These are phyloP conservation scores for Aspergillus tanneri DNA, from an alignment of 2,329 filamentous ascomycete genomes.

Conservation along the genomic window DNA sequence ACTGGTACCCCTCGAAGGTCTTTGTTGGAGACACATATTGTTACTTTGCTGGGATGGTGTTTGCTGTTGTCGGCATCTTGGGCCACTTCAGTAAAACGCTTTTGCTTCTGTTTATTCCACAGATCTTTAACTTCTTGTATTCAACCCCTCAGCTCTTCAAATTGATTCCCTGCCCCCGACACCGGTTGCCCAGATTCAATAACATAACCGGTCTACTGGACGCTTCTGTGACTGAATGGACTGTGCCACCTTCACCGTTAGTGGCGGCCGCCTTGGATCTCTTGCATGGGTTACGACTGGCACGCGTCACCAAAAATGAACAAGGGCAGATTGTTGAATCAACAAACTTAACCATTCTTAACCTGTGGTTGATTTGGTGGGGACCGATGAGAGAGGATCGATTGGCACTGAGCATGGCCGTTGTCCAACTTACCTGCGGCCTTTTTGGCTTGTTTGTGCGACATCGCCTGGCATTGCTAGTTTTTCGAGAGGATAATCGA, in stretches of 20 bases:
- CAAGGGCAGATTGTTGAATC: constrained; percentile 73
- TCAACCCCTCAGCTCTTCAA: constrained; percentile 89
- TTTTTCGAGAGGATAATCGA: constrained; percentile 86
- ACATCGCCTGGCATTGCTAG: constrained; percentile 78
- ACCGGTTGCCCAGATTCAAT: constrained; percentile 88
- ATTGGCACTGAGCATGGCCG: constrained; percentile 74
- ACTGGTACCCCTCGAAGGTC: constrained; percentile 92
- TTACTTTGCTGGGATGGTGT: constrained; percentile 99
- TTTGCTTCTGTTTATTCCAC: constrained; percentile 82
- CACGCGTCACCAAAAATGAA: constrained; percentile 66
- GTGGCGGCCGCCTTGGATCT: constrained; percentile 66
- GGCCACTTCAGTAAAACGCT: constrained; percentile 98
- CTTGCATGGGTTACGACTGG: constrained; percentile 65
- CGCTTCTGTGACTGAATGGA: constrained; percentile 78
- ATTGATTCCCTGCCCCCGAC: constrained; percentile 85
- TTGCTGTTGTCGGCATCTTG: constrained; percentile 92
- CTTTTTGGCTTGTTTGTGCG: constrained; percentile 80
- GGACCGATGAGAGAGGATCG: constrained; percentile 86
- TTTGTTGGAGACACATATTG: constrained; percentile 99
- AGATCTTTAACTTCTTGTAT: constrained; percentile 96
- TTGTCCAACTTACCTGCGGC: constrained; percentile 74
- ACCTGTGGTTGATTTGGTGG: constrained; percentile 94
- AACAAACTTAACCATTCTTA: constrained; percentile 88
- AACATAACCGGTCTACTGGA: constrained; percentile 80
- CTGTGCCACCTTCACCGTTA: constrained; percentile 64